phyloP scores from a whole-genome alignment of 140 eudicot genomes.

The Bidens hawaiensis region DNA sequence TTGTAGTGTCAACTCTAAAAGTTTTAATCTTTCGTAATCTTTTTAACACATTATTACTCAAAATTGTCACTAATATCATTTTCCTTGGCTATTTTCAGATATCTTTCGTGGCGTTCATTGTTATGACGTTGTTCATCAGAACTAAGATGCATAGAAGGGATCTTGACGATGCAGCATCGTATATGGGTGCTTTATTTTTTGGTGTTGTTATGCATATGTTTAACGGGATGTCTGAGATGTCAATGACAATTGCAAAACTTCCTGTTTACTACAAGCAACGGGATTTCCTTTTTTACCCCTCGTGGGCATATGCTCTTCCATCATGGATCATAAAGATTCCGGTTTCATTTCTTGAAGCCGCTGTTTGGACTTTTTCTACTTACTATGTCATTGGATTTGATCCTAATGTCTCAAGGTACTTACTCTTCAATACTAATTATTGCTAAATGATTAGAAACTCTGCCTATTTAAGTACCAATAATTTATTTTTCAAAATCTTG shows the following conservation, averaged over 20 bases:
- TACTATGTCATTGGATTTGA: slow-evolving; percentile 77
- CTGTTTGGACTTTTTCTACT: slow-evolving; percentile 47
- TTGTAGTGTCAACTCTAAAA: slow-evolving; percentile 4
- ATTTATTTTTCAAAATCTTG: slow-evolving; percentile 17
- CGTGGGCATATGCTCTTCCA: slow-evolving; percentile 78
- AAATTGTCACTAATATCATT: neutral
- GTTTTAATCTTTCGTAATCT: neutral
- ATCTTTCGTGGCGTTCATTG: slow-evolving; percentile 31
- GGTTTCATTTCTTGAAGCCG: slow-evolving; percentile 53
- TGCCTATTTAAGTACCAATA: neutral
- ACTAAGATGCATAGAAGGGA: slow-evolving; percentile 50
- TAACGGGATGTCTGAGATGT: slow-evolving; percentile 70
- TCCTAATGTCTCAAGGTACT: slow-evolving; percentile 70
- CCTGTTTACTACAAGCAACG: slow-evolving; percentile 89
- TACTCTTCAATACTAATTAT: neutral
- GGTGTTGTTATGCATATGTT: slow-evolving; percentile 42
- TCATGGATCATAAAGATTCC: slow-evolving; percentile 72
- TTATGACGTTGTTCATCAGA: slow-evolving; percentile 68
- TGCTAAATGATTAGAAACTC: neutral
- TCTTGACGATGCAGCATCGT: slow-evolving; percentile 47
- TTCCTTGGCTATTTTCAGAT: slow-evolving; percentile 36
- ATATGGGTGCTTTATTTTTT: slow-evolving; percentile 51
- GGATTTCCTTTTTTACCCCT: slow-evolving; percentile 66
- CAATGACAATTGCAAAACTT: slow-evolving; percentile 80
- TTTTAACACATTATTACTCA: neutral